Evolutionary conservation across 192 early-diverging fungal genomes (phyloP), one percentile per base, ranked within the genome.

Genomic region (Coemansia sp.): DNA sequence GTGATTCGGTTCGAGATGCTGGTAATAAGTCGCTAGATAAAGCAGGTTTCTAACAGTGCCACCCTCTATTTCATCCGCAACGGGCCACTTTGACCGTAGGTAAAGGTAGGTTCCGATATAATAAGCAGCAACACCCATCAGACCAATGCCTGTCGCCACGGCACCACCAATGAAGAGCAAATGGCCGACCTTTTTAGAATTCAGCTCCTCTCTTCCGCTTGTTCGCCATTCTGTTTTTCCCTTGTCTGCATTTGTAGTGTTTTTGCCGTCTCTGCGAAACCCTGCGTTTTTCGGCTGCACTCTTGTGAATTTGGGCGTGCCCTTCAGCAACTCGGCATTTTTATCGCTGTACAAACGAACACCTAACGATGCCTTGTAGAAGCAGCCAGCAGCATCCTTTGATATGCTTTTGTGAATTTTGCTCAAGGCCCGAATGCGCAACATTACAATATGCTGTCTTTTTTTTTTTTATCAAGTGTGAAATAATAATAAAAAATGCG

Each of bases 301-400:
- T 33, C 65, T 58, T 12, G 74, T 82, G 52, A 82, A 76, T 52
- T 72, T 67, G 22, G 79, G 79, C 36, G 68, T 73, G 5, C 79
- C 79, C 43, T 76, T 82, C 14, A 82, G 55, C 56, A 82, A n/a
- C 32, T 66, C 66, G 38, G 22, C 22, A 28, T 52, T 70, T 18
- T 51, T 39, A 22, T 62, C 60, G 51, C 68, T 57, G 41, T 55
- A 51, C n/a, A 41, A 41, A 35, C 41, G 62, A 43, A 33, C 43
- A n/a, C 57, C 57, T 33, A 36, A 36, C 39, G 41, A 38, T 60
- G 58, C 66, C 15, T 48, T 48, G 45, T 15, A 8, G 45, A 15
- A 15, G 8, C 45, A 15, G 8, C 45, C 12, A 15, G 3, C 5
- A 9, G 56, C 3, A 11, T 61, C 2, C n/a, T 3, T 34, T 39